Percentiles rank a stretch among this genome's conserved stretches.
phyloP scores from a whole-genome alignment of 805 yeast genomes.

The Vanderwaltozyma tropicalis region DNA sequence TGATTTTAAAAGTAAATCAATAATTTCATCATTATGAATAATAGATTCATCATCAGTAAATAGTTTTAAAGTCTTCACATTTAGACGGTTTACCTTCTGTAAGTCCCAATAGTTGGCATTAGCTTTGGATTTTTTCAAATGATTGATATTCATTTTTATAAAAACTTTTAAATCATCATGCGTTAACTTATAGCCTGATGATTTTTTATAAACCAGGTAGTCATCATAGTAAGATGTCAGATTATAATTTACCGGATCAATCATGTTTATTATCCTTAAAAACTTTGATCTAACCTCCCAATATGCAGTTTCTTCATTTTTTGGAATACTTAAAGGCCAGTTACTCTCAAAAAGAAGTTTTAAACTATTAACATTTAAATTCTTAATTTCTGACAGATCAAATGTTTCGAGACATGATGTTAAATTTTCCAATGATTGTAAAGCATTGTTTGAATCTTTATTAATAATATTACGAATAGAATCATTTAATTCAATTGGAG shows the following conservation, averaged over 20 bases:
- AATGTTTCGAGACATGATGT: not conserved
- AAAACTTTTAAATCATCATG: conserved; percentile 13
- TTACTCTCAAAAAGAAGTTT: conserved; percentile 9
- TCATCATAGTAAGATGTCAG: conserved; percentile 8
- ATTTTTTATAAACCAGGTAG: conserved; percentile 14
- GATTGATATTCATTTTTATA: conserved; percentile 7
- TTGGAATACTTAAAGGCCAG: conserved; percentile 18
- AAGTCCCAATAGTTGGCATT: conserved; percentile 8
- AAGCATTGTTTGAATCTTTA: not conserved
- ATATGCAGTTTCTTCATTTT: conserved; percentile 5
- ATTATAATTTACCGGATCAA: conserved; percentile 6
- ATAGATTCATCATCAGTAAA: conserved; percentile 6
- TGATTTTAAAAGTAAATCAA: conserved; percentile 12
- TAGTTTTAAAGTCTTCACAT: conserved; percentile 7
- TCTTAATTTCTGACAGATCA: not conserved
- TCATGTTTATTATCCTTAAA: conserved; percentile 9
- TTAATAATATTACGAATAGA: too few species aligned
- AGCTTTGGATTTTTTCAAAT: conserved; percentile 3
- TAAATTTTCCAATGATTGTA: not conserved
- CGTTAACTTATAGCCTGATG: conserved; percentile 9
- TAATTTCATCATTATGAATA: conserved; percentile 11
- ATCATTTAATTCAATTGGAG: too few species aligned
- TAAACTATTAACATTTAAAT: conserved; percentile 7
- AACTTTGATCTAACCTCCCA: conserved; percentile 18
- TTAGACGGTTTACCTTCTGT: conserved; percentile 6